phyloP scores from a whole-genome alignment of 1,139 yeast species.

The Starmera stellimalicola region DNA sequence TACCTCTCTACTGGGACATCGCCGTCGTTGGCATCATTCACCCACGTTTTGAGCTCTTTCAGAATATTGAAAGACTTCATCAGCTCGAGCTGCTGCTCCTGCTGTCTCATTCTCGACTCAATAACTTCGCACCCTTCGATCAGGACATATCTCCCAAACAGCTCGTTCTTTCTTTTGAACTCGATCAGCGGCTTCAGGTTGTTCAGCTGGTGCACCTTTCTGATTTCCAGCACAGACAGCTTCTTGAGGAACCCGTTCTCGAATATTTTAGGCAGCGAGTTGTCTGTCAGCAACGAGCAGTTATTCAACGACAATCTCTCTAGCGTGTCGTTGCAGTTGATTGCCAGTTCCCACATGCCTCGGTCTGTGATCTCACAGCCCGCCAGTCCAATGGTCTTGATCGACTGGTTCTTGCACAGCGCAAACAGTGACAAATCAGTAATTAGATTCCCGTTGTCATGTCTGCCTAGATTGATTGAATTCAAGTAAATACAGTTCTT shows the following conservation, averaged over 20 bases:
- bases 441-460: slow-evolving; percentile 53
- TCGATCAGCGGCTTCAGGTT: slow-evolving; percentile 57
- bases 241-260: slow-evolving; percentile 44
- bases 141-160: slow-evolving; percentile 39
- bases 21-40: slow-evolving; percentile 25
- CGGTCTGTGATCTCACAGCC: slow-evolving; percentile 78
- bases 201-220: slow-evolving; percentile 50
- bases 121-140: slow-evolving; percentile 72
- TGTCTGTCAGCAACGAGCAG: slow-evolving; percentile 58
- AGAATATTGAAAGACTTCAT: slow-evolving; percentile 43
- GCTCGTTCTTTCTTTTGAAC: slow-evolving; percentile 55
- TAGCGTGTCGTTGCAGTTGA: slow-evolving; percentile 42
- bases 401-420: slow-evolving; percentile 41
- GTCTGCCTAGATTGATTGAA: slow-evolving; percentile 72
- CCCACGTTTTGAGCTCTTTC: slow-evolving; percentile 50
- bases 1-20: neutral
- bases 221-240: slow-evolving; percentile 68
- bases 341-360: slow-evolving; percentile 72
- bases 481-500: slow-evolving; percentile 45
- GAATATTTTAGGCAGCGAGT: slow-evolving; percentile 55
- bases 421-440: slow-evolving; percentile 62
- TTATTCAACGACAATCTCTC: slow-evolving; percentile 72
- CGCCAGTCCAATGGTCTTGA: slow-evolving; percentile 77
- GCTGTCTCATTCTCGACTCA: slow-evolving; percentile 48
- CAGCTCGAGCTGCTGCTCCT: slow-evolving; percentile 52